Base-by-base conservation (phyloP, 352 stramenopile species). In the Hyaloperonospora brassicae region DNA sequence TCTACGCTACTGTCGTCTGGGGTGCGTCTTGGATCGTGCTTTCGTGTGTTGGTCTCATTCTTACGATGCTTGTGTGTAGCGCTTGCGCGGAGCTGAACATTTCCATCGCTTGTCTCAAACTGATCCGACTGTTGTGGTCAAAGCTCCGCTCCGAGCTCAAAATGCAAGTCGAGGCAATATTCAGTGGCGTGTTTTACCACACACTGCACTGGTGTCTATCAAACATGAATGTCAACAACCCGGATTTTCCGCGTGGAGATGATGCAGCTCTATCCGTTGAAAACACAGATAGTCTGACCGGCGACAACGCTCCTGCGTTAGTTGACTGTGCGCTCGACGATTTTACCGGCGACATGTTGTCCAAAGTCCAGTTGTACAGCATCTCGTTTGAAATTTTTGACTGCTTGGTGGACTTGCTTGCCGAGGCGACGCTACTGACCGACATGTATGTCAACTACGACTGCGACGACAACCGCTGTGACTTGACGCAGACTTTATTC, bases 381-480 rank as follows among this genome's bases (percentile, higher is more conserved):
- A 68, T 81, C 13, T 89, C 81, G 6, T 78, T 86, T 55, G 84
- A 93, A 61, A 76, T 93, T 39, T 52, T 89, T 11, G 73, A 99
- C 64, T 97, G 79, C 30, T 70, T 99, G 5, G 77, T 98, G 6
- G 96, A 99, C 55, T 93, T 99, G 46, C 95, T 97, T 40, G 72
- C 91, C 10, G 96, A 99, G 68, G 81, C 95, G 31, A 90, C 84
- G 8, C 62, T 99, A 1, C 86, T 99, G 49, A 84, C 95, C 4
- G 96, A 99, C 64, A 60, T 99, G 10, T 99, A 98, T 61, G 84
- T 98, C 30, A 99, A 99, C 63, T 99, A 99, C 71, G 97, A 99
- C 71, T 99, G 96, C 61, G 95, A 98, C 58, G 84, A 96, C n/a
- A 87, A 97, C 45, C 97, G 96, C 59, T 97, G 91, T 12, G 78